Conservation (phyloP, 2,329 filamentous ascomycete species). For the Monilinia fructigena region DNA sequence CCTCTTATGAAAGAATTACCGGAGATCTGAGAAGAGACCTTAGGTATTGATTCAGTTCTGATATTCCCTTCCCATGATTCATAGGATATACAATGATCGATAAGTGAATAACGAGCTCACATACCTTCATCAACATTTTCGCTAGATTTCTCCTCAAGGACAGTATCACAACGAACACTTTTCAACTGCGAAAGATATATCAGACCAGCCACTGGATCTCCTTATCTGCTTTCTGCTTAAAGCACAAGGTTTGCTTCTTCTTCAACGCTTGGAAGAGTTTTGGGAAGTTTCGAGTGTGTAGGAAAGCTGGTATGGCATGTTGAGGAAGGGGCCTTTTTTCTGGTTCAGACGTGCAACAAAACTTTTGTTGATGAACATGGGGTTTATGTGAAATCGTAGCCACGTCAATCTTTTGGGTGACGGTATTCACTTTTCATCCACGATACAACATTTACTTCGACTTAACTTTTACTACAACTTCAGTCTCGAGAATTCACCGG, state of each 20-base stretch:
- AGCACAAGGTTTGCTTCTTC: not conserved
- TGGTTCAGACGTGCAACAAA: not conserved
- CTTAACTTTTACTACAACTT: not conserved
- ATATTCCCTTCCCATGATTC: not conserved
- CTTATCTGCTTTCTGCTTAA: not conserved
- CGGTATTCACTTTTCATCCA: not conserved
- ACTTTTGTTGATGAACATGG: not conserved
- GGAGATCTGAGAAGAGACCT: not conserved
- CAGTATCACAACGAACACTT: not conserved
- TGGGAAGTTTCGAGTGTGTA: not conserved
- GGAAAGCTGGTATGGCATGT: not conserved
- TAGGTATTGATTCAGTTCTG: not conserved
- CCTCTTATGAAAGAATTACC: too few relatives aligned
- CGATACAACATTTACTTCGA: too few relatives aligned
- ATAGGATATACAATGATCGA: not conserved
- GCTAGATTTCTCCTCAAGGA: not conserved
- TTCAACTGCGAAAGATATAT: too few relatives aligned
- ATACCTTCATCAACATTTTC: not conserved
- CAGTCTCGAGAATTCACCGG: not conserved
- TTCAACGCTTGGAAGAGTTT: fast-evolving
- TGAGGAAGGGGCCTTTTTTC: not conserved
- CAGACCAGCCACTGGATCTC: too few relatives aligned
- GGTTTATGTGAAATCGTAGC: not conserved
- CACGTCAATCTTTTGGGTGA: not conserved
- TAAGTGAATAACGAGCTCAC: not conserved